These are phyloP conservation scores for Trichoderma hamatum DNA, from an alignment of 2,329 filamentous ascomycete species.

Conservation along the genomic window DNA sequence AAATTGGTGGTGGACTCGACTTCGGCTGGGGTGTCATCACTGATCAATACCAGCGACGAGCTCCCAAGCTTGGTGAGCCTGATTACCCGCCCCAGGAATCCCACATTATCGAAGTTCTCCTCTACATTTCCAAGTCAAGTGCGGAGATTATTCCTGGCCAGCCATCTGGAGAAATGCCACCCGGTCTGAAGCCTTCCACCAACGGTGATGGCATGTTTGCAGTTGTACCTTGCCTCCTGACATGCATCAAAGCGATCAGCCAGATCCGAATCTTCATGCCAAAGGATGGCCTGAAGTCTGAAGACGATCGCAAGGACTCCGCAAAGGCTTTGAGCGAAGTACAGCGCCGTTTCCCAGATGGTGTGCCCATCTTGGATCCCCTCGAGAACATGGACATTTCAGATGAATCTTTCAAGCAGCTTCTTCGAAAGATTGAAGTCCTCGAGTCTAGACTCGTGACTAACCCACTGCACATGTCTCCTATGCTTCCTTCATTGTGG, in stretches of 20 bases:
- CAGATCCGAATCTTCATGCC: slow-evolving; percentile 84
- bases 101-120: slow-evolving; percentile 79
- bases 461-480: slow-evolving; percentile 90
- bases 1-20: slow-evolving; percentile 53
- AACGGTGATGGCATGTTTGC: slow-evolving; percentile 40
- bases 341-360: slow-evolving; percentile 86
- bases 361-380: slow-evolving; percentile 84
- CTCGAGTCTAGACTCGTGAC: slow-evolving; percentile 86
- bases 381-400: slow-evolving; percentile 95
- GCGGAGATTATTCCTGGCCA: slow-evolving; percentile 47
- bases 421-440: slow-evolving; percentile 94
- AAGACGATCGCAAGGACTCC: slow-evolving; percentile 67
- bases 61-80: slow-evolving; percentile 67
- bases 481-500: slow-evolving; percentile 80
- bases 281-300: slow-evolving; percentile 66
- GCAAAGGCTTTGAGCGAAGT: slow-evolving; percentile 77
- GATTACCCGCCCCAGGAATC: slow-evolving; percentile 75
- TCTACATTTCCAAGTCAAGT: slow-evolving; percentile 60
- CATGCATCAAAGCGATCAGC: slow-evolving; percentile 80
- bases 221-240: slow-evolving; percentile 77
- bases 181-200: slow-evolving; percentile 56
- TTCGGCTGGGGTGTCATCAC: slow-evolving; percentile 95
- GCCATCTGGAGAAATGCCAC: slow-evolving; percentile 53
- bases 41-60: slow-evolving; percentile 68
- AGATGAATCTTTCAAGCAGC: slow-evolving; percentile 90